Evolutionary conservation across 2,329 filamentous ascomycete genomes (phyloP), one percentile per base, ranked within the genome.

Genomic region (Lasiodiplodia hormozganensis): DNA sequence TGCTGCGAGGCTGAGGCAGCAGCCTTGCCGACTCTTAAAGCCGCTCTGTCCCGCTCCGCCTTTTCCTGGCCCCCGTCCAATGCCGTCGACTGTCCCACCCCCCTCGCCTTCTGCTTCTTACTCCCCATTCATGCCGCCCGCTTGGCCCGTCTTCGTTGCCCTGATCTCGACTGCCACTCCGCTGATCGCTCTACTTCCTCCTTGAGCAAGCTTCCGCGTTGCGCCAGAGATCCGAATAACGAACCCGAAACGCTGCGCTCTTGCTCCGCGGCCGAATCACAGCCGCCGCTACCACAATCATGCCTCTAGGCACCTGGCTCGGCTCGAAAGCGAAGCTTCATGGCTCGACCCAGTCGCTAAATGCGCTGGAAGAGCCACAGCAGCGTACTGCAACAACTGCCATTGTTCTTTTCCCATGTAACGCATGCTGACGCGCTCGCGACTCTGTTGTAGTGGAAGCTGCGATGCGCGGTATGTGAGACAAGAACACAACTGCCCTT

Each of bases 341-440:
- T 62, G 77, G 81, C 62, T 85, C 85, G 51, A 85, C 84, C 14
- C 85, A 84, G 75, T 88, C 85, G 52, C 74, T 90, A 69, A 87
- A 85, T 74, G 84, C 87, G 70, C 74, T 87, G 62, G 83, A 85
- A 70, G 88, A 90, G 78, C 81, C 86, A 60, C 83, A 86, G 52
- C 83, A 89, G 74, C 85, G 92, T 72, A 81, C 53, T 54, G 47
- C 8, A 16, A n/a, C 10, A 16, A 36, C 18, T 36, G 11, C 65
- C 53, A 12, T n/a, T 16, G 14, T 25, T 18, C 16, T 28, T 25
- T 25, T 25, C 38, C n/a, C 18, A 40, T 18, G 21, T 16, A 52
- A 14, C 7, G 65, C n/a, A 38, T 68, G 68, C 74, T 78, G 68
- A 78, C 69, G 60, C 23, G 47, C 60, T 25, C 23, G 38, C 36